Percentiles rank a stretch among this genome's conserved stretches.
Evolutionary conservation across 306 rosid genomes (phyloP).

Genomic region (Cucurbita argyrosperma): DNA sequence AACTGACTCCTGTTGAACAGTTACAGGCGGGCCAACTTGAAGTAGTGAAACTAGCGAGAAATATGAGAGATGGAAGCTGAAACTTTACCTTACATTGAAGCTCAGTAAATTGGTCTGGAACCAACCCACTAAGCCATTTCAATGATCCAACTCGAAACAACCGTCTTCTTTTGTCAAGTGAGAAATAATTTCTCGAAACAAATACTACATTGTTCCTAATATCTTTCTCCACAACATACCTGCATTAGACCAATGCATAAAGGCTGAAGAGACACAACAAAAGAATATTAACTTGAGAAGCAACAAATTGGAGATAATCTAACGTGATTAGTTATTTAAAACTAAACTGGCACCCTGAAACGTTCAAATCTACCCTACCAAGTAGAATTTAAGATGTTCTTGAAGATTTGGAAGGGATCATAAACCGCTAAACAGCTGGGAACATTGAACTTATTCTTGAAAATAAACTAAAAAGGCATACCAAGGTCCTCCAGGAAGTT

Average conservation of each 20-base stretch:
- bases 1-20: neutral
- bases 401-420: neutral
- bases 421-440: neutral
- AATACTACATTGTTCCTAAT: constrained; percentile 68
- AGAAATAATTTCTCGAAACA: constrained; percentile 87
- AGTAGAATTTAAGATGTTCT: neutral
- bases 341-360: neutral
- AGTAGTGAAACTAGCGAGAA: neutral
- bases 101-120: constrained; percentile 37
- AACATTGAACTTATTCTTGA: neutral
- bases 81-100: constrained; percentile 66
- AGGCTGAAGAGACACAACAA: neutral
- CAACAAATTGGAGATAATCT: constrained; percentile 4
- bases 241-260: constrained; percentile 17
- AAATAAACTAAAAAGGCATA: constrained; percentile 16
- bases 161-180: constrained; percentile 80
- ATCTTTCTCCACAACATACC: constrained; percentile 95
- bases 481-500: constrained; percentile 95
- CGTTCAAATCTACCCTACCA: neutral
- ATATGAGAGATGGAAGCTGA: neutral
- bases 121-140: constrained; percentile 60
- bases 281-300: neutral
- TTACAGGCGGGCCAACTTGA: neutral
- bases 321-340: neutral
- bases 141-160: constrained; percentile 69